These are phyloP conservation scores for Hypsizygus ulmarius DNA, from an alignment of 1,284 basidiomycete genomes.

Conservation along the genomic window DNA sequence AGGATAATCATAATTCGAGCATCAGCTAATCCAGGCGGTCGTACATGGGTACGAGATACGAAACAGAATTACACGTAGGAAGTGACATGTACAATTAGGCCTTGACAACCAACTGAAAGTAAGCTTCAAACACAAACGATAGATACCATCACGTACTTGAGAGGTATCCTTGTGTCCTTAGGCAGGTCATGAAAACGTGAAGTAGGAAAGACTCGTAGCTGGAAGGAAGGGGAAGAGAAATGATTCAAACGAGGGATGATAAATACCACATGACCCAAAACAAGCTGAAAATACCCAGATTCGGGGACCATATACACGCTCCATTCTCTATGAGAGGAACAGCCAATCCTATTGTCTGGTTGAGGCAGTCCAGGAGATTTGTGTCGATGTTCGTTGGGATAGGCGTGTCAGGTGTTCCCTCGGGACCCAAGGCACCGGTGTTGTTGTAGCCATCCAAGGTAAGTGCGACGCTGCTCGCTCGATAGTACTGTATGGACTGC, in stretches of 20 bases:
- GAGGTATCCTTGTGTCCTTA: too few species aligned
- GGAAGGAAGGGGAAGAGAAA: too few species aligned
- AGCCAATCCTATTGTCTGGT: conserved; percentile 28
- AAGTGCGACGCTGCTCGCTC: conserved; percentile 49
- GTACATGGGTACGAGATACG: too few species aligned
- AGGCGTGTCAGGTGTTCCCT: conserved; percentile 41
- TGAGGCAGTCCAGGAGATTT: conserved; percentile 46
- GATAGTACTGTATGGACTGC: conserved; percentile 53
- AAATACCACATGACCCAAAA: conserved; percentile 22
- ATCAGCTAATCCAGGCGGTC: too few species aligned
- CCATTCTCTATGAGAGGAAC: conserved; percentile 17
- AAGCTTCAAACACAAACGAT: too few species aligned
- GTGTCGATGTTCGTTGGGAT: conserved; percentile 42
- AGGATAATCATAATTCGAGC: too few species aligned
- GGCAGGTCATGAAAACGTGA: too few species aligned
- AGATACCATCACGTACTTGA: too few species aligned
- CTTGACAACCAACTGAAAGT: too few species aligned
- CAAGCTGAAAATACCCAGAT: conserved; percentile 25
- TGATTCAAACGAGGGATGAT: conserved; percentile 3
- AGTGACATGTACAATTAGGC: too few species aligned
- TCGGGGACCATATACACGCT: conserved; percentile 10
- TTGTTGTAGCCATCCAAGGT: conserved; percentile 63
- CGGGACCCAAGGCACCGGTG: conserved; percentile 34
- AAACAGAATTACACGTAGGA: too few species aligned
- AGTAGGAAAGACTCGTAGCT: too few species aligned